Percentiles rank a stretch among this genome's conserved stretches.
phyloP scores from a whole-genome alignment of 1,139 yeast species.

The Arxiozyma telluris region DNA sequence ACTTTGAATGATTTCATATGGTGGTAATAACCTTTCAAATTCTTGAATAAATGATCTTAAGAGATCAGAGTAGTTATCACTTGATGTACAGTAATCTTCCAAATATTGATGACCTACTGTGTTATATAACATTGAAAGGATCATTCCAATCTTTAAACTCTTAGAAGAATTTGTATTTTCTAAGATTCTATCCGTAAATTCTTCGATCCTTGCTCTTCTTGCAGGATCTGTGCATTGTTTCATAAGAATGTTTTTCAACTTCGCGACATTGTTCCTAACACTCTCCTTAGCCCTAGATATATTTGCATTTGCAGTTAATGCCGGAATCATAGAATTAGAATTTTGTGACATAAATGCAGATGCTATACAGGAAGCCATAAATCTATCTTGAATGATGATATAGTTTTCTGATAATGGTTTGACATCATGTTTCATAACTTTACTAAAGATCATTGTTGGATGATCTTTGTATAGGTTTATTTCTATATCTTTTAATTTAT shows the following conservation, averaged over 20 bases:
- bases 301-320: slow-evolving; percentile 20
- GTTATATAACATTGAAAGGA: slow-evolving; percentile 17
- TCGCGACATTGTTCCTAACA: slow-evolving; percentile 17
- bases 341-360: slow-evolving; percentile 24
- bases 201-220: slow-evolving; percentile 20
- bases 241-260: slow-evolving; percentile 20
- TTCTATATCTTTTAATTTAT: slow-evolving; percentile 7
- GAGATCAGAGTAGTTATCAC: slow-evolving; percentile 22
- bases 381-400: slow-evolving; percentile 25
- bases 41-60: slow-evolving; percentile 18
- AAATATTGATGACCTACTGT: slow-evolving; percentile 20
- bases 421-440: slow-evolving; percentile 27
- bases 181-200: slow-evolving; percentile 23
- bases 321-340: slow-evolving; percentile 26
- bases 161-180: slow-evolving; percentile 19
- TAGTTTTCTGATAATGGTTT: slow-evolving; percentile 29
- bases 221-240: slow-evolving; percentile 18
- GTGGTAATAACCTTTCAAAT: slow-evolving; percentile 23
- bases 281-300: slow-evolving; percentile 20
- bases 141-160: slow-evolving; percentile 20
- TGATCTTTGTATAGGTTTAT: slow-evolving; percentile 24
- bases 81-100: slow-evolving; percentile 23
- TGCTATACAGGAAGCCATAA: slow-evolving; percentile 22
- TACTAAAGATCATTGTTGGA: slow-evolving; percentile 26
- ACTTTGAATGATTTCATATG: slow-evolving; percentile 15